Evolutionary conservation across 2,329 filamentous ascomycete species (phyloP).

Genomic region (Sclerotinia borealis): DNA sequence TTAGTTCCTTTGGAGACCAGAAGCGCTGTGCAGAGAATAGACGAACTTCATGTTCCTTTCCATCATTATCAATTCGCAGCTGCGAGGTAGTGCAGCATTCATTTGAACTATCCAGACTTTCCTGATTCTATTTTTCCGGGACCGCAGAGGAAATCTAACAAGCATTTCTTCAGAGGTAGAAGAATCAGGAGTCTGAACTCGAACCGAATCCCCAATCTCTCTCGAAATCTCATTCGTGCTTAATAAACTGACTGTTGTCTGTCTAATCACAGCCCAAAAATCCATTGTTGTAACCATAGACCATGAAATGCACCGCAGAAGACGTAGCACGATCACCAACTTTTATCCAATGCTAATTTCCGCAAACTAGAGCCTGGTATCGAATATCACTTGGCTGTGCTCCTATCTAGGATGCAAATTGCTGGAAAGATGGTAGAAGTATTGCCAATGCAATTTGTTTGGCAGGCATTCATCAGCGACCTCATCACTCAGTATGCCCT

Average conservation of each 20-base stretch:
- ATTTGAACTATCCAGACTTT: not conserved
- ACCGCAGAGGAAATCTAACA: not conserved
- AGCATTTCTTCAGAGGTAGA: not conserved
- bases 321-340: not conserved
- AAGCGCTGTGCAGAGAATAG: too few relatives aligned
- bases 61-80: too few relatives aligned
- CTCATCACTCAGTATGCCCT: not conserved
- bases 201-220: accelerated
- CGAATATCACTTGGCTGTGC: not conserved
- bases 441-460: not conserved
- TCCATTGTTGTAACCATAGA: constrained; percentile 14
- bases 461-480: not conserved
- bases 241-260: not conserved
- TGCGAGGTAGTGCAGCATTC: not conserved
- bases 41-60: too few relatives aligned
- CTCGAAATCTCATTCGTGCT: not conserved
- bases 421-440: not conserved
- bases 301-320: not conserved
- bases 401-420: not conserved
- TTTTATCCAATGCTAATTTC: not conserved
- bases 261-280: not conserved
- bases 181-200: not conserved
- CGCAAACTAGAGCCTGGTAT: not conserved
- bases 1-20: too few relatives aligned
- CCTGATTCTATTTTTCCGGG: not conserved